phyloP scores from a whole-genome alignment of 345 rosid species.

The Salix caprea region DNA sequence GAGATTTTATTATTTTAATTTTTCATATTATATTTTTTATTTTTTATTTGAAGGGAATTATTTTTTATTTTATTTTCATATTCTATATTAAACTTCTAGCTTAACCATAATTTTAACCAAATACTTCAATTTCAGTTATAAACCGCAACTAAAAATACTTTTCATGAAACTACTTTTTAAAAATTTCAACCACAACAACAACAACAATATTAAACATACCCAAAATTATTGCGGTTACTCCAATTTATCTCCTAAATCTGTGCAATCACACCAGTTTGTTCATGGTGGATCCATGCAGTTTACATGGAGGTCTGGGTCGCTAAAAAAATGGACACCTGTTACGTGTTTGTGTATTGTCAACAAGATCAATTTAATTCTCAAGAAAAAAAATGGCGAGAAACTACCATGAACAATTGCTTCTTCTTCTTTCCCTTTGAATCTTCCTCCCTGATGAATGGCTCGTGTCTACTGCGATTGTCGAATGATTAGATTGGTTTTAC shows the following conservation, averaged over 20 bases:
- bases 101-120: too few species aligned
- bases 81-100: too few species aligned
- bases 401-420: not conserved
- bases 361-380: not conserved
- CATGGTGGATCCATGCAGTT: not conserved
- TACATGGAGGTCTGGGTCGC: not conserved
- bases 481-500: not conserved
- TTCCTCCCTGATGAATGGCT: too few species aligned
- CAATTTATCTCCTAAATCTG: not conserved
- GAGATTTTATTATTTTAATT: too few species aligned
- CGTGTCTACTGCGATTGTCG: too few species aligned
- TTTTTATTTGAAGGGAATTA: too few species aligned
- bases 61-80: too few species aligned
- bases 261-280: not conserved
- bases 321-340: not conserved
- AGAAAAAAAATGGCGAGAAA: not conserved
- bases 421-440: not conserved
- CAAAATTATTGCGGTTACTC: not conserved
- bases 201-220: too few species aligned
- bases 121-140: too few species aligned
- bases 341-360: not conserved
- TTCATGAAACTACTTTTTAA: accelerated
- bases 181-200: too few species aligned
- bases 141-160: too few species aligned
- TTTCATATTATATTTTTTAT: too few species aligned